Conservation (phyloP, 371 early-diverging fungal species). For the Catenaria anguillulae region DNA sequence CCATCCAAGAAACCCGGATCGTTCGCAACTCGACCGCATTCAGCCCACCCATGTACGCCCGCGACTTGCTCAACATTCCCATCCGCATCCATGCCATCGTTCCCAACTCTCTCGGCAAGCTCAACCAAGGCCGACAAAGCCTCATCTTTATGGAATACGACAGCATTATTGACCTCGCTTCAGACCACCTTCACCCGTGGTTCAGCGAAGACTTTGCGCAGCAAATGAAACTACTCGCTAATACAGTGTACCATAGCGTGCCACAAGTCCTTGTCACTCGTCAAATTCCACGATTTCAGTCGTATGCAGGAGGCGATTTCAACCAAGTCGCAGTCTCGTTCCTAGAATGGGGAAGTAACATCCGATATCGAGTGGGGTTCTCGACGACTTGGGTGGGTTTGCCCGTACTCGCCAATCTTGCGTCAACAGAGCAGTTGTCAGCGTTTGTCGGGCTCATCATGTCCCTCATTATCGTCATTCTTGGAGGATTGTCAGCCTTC, state of each 20-base stretch:
- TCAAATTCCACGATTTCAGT: conserved; percentile 4
- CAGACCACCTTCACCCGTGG: conserved; percentile 10
- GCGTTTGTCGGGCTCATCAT: conserved; percentile 16
- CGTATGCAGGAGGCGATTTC: conserved; percentile 10
- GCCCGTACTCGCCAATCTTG: conserved; percentile 8
- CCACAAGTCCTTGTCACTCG: conserved; percentile 14
- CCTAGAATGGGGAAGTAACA: conserved; percentile 12
- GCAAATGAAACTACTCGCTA: too few species aligned
- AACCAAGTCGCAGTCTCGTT: conserved; percentile 7
- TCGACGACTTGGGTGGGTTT: not conserved
- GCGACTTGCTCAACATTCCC: too few species aligned
- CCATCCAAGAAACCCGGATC: too few species aligned
- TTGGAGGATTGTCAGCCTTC: conserved; percentile 14
- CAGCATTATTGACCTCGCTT: conserved; percentile 5
- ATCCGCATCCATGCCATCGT: conserved; percentile 6
- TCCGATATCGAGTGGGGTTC: conserved; percentile 11
- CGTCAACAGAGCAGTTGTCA: conserved; percentile 8
- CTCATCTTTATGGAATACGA: conserved; percentile 11
- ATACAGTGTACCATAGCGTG: conserved; percentile 7
- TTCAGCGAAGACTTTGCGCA: too few species aligned
- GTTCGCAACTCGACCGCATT: too few species aligned
- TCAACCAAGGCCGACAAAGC: not conserved
- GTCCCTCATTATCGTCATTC: conserved; percentile 13
- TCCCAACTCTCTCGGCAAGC: conserved; percentile 10
- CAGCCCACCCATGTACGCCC: too few species aligned